Conservation (phyloP, 805 yeast genomes). For the Cyberlindnera subsufficiens region DNA sequence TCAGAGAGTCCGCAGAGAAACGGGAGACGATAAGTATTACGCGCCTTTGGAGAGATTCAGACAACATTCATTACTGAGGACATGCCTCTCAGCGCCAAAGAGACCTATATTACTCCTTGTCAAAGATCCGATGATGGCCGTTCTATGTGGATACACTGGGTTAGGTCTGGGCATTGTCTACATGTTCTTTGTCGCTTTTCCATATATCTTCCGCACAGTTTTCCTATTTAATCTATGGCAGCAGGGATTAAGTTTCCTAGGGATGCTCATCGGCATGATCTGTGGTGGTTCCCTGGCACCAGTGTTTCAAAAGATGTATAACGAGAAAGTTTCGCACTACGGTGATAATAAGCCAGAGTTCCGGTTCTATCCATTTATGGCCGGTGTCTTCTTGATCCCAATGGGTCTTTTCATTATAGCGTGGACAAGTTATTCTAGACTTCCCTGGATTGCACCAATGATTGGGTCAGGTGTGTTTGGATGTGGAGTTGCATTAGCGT, state of each 20-base stretch:
- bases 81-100: conserved; percentile 39
- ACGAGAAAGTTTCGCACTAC: conserved; percentile 32
- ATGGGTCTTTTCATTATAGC: conserved; percentile 69
- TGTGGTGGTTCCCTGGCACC: conserved; percentile 40
- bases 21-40: conserved; percentile 45
- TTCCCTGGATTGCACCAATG: conserved; percentile 71
- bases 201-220: conserved; percentile 49
- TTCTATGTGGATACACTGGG: conserved; percentile 52
- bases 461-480: conserved; percentile 75
- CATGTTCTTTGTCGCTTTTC: conserved; percentile 61
- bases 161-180: conserved; percentile 54
- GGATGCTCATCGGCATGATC: conserved; percentile 46
- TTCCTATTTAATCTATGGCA: conserved; percentile 47
- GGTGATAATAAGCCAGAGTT: conserved; percentile 54
- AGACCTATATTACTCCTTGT: conserved; percentile 46
- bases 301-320: conserved; percentile 37
- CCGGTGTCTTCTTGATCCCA: conserved; percentile 63
- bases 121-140: conserved; percentile 49
- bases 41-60: conserved; percentile 34
- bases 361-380: conserved; percentile 51
- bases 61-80: conserved; percentile 34
- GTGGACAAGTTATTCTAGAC: conserved; percentile 55
- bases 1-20: conserved; percentile 40
- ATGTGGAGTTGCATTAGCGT: conserved; percentile 58
- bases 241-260: conserved; percentile 61